phyloP scores from a whole-genome alignment of 2,329 filamentous ascomycete genomes.

The Ilyonectria destructans region DNA sequence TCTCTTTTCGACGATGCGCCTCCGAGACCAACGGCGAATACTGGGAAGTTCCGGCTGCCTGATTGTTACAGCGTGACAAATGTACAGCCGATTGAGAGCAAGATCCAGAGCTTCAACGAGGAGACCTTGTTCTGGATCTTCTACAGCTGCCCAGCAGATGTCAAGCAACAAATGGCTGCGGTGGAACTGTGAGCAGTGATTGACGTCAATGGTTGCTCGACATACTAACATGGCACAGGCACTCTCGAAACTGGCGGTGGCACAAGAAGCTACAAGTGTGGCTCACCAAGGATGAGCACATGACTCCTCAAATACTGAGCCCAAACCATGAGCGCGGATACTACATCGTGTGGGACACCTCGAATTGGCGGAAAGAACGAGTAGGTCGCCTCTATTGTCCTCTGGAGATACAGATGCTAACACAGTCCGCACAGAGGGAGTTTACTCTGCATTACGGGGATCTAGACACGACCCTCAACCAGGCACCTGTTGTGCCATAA shows the following conservation, averaged over 20 bases:
- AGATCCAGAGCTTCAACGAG: conserved; percentile 78
- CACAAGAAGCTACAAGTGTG: conserved; percentile 78
- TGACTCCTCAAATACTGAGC: conserved; percentile 74
- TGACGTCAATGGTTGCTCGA: not conserved
- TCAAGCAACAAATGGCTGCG: conserved; percentile 76
- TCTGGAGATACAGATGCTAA: conserved; percentile 30
- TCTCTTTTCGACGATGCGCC: conserved; percentile 75
- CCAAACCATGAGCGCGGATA: conserved; percentile 75
- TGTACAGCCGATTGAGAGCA: conserved; percentile 76
- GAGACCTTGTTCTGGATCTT: conserved; percentile 81
- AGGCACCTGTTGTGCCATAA: conserved; percentile 52
- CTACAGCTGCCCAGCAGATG: conserved; percentile 76
- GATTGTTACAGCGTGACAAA: conserved; percentile 80
- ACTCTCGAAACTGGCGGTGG: conserved; percentile 78
- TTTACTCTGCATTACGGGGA: conserved; percentile 75
- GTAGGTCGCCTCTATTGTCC: conserved; percentile 60
- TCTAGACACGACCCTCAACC: conserved; percentile 66
- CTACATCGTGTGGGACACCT: conserved; percentile 77
- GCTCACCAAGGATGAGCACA: conserved; percentile 78
- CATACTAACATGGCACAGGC: conserved; percentile 59
- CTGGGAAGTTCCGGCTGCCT: conserved; percentile 71
- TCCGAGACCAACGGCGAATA: conserved; percentile 68
- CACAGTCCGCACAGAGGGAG: conserved; percentile 64
- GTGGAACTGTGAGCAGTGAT: conserved; percentile 70
- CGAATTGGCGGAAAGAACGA: conserved; percentile 75